These are phyloP conservation scores for Aspergillus sp. DNA, from an alignment of 2,329 filamentous ascomycete genomes.

Conservation along the genomic window DNA sequence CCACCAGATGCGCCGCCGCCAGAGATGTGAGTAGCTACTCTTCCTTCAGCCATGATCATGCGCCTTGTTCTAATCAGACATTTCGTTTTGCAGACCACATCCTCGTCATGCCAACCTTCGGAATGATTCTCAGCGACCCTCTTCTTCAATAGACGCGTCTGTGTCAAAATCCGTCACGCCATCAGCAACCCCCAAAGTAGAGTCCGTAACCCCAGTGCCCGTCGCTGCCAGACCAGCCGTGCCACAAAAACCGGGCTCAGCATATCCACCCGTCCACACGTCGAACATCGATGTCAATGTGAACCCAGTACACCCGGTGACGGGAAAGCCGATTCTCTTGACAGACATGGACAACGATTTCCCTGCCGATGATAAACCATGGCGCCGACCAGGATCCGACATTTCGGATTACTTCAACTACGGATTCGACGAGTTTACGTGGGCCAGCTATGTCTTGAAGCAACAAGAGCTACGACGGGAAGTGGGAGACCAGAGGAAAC, in stretches of 20 bases:
- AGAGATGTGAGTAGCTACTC: conserved; percentile 27
- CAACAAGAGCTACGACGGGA: conserved; percentile 73
- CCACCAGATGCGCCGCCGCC: conserved; percentile 35
- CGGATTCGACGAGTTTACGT: conserved; percentile 97
- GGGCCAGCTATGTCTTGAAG: conserved; percentile 87
- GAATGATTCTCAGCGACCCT: conserved; percentile 28
- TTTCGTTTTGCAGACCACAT: conserved; percentile 25
- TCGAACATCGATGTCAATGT: conserved; percentile 80
- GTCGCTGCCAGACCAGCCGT: conserved; percentile 29
- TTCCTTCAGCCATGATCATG: neutral
- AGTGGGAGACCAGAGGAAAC: conserved; percentile 71
- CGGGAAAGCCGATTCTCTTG: conserved; percentile 72
- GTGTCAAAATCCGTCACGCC: conserved; percentile 31
- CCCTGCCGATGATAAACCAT: conserved; percentile 73
- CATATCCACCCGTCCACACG: conserved; percentile 60
- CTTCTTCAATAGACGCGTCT: conserved; percentile 28
- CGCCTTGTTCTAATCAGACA: conserved; percentile 1
- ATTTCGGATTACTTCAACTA: conserved; percentile 99
- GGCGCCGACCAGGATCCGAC: conserved; percentile 90
- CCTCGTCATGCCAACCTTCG: conserved; percentile 32
- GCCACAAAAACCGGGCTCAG: conserved; percentile 52
- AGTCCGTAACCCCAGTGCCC: conserved; percentile 25
- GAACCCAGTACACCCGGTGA: conserved; percentile 67
- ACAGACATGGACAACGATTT: conserved; percentile 70
- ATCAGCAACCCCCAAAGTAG: conserved; percentile 23